Percentiles rank a stretch among this genome's conserved stretches.
Conservation (phyloP, 1,284 basidiomycete genomes). For the Moesziomyces parantarcticus region DNA sequence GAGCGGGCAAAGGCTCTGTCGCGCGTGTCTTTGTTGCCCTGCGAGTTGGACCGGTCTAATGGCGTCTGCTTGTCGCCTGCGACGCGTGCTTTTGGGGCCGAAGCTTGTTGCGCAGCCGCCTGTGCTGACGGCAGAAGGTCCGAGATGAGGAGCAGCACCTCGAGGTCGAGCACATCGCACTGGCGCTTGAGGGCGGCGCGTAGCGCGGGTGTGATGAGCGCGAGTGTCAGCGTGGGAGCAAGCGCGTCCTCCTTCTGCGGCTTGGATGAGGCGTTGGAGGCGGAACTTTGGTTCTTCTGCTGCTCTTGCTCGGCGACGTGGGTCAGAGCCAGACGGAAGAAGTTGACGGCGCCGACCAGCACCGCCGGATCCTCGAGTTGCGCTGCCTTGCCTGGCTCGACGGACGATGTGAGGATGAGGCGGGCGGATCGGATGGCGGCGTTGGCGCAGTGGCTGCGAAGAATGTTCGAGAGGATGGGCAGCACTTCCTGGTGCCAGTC, state of each 20-base stretch:
- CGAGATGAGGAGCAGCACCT: conserved; percentile 57
- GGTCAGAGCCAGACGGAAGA: conserved; percentile 55
- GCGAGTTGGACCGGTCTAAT: conserved; percentile 4
- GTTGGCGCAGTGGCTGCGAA: conserved; percentile 64
- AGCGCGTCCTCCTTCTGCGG: conserved; percentile 51
- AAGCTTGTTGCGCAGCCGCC: conserved; percentile 2
- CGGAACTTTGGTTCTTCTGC: conserved; percentile 27
- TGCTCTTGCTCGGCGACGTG: conserved; percentile 49
- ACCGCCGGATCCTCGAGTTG: conserved; percentile 52
- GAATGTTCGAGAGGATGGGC: conserved; percentile 56
- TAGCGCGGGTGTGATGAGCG: conserved; percentile 58
- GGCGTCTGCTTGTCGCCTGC: conserved; percentile 10
- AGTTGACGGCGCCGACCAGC: conserved; percentile 60
- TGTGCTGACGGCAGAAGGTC: conserved; percentile 48
- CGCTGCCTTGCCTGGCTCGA: neutral
- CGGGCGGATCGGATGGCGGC: conserved; percentile 56
- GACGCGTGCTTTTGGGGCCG: conserved; percentile 3
- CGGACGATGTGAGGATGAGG: conserved; percentile 30
- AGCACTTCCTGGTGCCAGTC: conserved; percentile 45
- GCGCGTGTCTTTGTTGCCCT: conserved; percentile 1
- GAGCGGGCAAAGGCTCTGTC: conserved; percentile 21
- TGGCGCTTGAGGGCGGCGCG: conserved; percentile 58
- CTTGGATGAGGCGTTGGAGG: conserved; percentile 12
- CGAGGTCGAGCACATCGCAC: conserved; percentile 57
- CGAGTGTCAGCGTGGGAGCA: conserved; percentile 50